These are phyloP conservation scores for Globisporangium carolinianum DNA, from an alignment of 352 stramenopile genomes.

Conservation along the genomic window DNA sequence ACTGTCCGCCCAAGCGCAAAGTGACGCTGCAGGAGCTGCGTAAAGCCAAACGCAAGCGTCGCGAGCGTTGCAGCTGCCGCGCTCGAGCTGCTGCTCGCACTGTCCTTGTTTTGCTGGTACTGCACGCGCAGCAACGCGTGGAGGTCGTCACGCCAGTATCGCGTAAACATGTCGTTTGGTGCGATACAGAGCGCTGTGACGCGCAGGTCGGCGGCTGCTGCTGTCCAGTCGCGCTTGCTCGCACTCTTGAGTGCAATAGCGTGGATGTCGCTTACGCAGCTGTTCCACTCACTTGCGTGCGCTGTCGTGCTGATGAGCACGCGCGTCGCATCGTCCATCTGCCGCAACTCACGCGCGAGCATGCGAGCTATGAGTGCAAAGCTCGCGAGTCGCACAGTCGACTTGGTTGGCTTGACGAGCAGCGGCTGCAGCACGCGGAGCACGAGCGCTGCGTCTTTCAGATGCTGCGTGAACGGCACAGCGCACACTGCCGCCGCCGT, in stretches of 20 bases:
- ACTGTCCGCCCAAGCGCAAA: constrained; percentile 29
- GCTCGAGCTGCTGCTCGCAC: constrained; percentile 9
- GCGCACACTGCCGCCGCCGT: too few species aligned
- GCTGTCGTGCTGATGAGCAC: constrained; percentile 15
- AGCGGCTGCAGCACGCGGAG: constrained; percentile 41
- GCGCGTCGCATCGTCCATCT: constrained; percentile 16
- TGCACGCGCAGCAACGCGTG: constrained; percentile 47
- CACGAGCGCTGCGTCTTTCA: constrained; percentile 33
- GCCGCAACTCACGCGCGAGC: constrained; percentile 32
- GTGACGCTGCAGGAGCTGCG: constrained; percentile 39
- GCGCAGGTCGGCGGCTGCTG: constrained; percentile 43
- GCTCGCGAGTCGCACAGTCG: constrained; percentile 28
- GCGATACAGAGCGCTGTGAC: constrained; percentile 36
- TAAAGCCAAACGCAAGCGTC: constrained; percentile 22
- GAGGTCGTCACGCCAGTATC: constrained; percentile 69
- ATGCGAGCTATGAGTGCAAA: constrained; percentile 33
- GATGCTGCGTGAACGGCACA: constrained; percentile 13
- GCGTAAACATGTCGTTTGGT: constrained; percentile 55
- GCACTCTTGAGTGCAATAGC: constrained; percentile 37
- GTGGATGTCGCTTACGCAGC: constrained; percentile 52
- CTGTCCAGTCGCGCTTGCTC: constrained; percentile 28
- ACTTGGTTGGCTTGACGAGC: constrained; percentile 45
- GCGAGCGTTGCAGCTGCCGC: constrained; percentile 16
- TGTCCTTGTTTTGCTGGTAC: constrained; percentile 65
- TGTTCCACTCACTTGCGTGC: constrained; percentile 54